Conservation (phyloP, 1,284 basidiomycete genomes). For the Cutaneotrichosporon cavernicola region DNA sequence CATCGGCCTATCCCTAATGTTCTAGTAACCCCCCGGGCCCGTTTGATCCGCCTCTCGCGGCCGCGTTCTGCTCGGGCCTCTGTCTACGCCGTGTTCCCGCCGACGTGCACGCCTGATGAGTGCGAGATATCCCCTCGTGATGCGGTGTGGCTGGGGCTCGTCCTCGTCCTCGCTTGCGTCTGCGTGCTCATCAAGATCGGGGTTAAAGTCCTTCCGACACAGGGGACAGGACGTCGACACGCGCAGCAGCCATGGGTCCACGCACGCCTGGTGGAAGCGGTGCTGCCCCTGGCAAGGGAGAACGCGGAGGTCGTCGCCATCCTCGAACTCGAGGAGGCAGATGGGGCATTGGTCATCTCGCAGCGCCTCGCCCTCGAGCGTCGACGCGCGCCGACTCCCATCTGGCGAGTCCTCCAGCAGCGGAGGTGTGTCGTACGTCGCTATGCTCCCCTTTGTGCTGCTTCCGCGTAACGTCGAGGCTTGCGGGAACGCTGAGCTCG, state of each 20-base stretch:
- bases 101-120: slow-evolving; percentile 46
- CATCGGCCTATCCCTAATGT: background rate
- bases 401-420: background rate
- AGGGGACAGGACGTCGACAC: slow-evolving; percentile 87
- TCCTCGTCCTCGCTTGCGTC: slow-evolving; percentile 26
- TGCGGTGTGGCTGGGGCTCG: slow-evolving; percentile 33
- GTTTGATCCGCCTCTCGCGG: slow-evolving; percentile 44
- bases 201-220: slow-evolving; percentile 66
- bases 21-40: slow-evolving; percentile 41
- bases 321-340: slow-evolving; percentile 87
- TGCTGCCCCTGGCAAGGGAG: slow-evolving; percentile 86
- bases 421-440: slow-evolving; percentile 2
- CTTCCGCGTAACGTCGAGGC: slow-evolving; percentile 15
- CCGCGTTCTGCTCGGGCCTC: slow-evolving; percentile 26
- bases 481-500: background rate
- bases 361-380: slow-evolving; percentile 7
- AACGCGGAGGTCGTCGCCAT: slow-evolving; percentile 82
- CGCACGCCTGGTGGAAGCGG: slow-evolving; percentile 69
- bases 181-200: slow-evolving; percentile 23
- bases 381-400: slow-evolving; percentile 1
- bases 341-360: slow-evolving; percentile 81
- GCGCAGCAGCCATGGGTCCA: slow-evolving; percentile 64
- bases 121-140: slow-evolving; percentile 43
- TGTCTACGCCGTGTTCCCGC: slow-evolving; percentile 5
- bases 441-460: background rate